Conservation (phyloP, 352 stramenopile genomes). For the Pythium pectinolyticum region DNA sequence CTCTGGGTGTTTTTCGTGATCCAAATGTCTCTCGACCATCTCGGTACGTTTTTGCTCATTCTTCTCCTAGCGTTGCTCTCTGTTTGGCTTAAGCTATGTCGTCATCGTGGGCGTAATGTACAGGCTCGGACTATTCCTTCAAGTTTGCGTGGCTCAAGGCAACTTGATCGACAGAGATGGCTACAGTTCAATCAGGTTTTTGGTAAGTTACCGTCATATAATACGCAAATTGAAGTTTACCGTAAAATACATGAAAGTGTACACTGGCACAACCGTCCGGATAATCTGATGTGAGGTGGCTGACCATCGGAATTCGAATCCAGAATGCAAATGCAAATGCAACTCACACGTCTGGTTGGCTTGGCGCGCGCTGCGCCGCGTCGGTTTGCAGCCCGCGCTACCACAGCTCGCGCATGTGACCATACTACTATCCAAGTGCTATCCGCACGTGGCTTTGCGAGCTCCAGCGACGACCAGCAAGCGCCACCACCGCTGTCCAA, state of each 20-base stretch:
- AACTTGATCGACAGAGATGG: no score
- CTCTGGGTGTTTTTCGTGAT: slow-evolving; percentile 29
- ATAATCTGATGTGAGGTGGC: not conserved
- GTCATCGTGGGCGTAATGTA: no score
- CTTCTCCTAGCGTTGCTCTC: not conserved
- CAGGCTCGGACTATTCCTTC: slow-evolving; percentile 18
- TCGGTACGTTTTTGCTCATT: not conserved
- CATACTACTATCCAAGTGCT: not conserved
- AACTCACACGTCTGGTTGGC: not conserved
- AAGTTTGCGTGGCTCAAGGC: slow-evolving; percentile 16
- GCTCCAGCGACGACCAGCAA: slow-evolving; percentile 19
- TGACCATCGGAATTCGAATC: slow-evolving; percentile 1
- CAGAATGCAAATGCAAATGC: not conserved
- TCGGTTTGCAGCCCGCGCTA: not conserved
- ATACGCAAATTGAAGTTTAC: no score
- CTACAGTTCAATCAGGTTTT: no score
- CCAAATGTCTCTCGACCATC: slow-evolving; percentile 23
- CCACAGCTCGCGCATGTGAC: not conserved
- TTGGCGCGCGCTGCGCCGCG: slow-evolving; percentile 7
- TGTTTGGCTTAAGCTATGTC: not conserved
- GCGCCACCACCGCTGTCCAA: slow-evolving; percentile 22
- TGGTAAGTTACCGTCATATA: no score
- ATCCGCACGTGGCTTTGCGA: slow-evolving; percentile 13
- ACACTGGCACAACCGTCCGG: no score
- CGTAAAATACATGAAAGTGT: no score